A percentile compares a stretch with the other conserved stretches of the same genome.
phyloP scores from a whole-genome alignment of 73 alveolate species.

The Symbiodinium pilosum region DNA sequence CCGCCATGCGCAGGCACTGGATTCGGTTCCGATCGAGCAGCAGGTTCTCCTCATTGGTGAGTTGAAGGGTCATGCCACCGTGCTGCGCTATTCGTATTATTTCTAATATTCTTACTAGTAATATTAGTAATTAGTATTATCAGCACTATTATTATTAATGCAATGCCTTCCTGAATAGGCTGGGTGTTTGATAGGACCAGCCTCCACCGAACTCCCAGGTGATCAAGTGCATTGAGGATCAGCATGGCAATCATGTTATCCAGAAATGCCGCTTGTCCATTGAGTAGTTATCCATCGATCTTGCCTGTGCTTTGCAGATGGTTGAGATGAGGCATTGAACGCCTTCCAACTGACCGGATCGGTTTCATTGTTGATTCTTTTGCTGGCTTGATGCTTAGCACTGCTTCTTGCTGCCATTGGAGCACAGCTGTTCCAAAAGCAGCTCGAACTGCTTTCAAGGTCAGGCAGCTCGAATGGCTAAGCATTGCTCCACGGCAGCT shows the following conservation, averaged over 20 bases:
- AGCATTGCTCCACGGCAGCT: constrained; percentile 38
- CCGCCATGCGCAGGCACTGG: background rate
- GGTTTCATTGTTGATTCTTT: constrained; percentile 97
- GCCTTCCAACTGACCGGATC: constrained; percentile 95
- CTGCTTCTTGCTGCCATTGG: background rate
- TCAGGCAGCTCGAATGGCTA: constrained; percentile 94
- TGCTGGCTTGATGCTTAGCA: constrained; percentile 83
- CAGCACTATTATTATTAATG: too few species aligned
- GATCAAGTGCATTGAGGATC: constrained; percentile 97
- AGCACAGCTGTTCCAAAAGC: background rate
- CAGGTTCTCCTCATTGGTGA: constrained; percentile 96
- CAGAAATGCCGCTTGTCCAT: constrained; percentile 96
- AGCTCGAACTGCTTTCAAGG: background rate
- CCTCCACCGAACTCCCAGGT: constrained; percentile 17
- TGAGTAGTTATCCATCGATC: background rate
- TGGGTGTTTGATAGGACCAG: too few species aligned
- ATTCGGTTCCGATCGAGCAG: constrained; percentile 80
- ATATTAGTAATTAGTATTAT: too few species aligned
- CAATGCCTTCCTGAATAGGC: too few species aligned
- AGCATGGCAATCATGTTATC: constrained; percentile 99
- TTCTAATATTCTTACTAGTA: too few species aligned
- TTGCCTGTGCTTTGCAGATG: background rate
- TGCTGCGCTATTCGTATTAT: background rate
- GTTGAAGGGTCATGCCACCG: constrained; percentile 95
- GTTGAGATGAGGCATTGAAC: constrained; percentile 95